Base-by-base conservation (phyloP, 2,329 filamentous ascomycete species). In the Ophiostoma ulmi region DNA sequence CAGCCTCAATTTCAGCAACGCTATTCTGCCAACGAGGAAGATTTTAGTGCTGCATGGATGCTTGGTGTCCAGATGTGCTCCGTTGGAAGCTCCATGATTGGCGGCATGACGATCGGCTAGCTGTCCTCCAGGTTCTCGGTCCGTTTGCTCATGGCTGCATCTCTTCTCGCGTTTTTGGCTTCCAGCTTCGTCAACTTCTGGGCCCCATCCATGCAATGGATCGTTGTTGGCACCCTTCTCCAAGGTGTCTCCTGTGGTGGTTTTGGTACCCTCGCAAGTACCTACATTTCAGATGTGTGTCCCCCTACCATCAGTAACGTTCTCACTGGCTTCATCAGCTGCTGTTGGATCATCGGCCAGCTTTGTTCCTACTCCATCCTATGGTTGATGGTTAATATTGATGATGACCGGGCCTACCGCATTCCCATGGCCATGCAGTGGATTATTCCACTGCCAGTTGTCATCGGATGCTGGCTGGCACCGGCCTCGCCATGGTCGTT, bases 1-100 rank as follows among this genome's bases (percentile, higher is more conserved):
- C 75, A 75, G 65, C 74, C 75, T 1, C 74, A 76, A 36, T 77
- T 76, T 58, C 71, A 75, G 44, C 71, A 63, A 6, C 71, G 74
- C 35, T 79, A 77, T 61, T 78, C 78, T 1, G 71, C 55, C 20
- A 61, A 72, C 10, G 66, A 69, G 5, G 66, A 68, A 14, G 72
- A 74, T 67, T 74, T 74, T 31, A 41, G 69, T 1, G 73, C 73
- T 3, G 67, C 55, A 4, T 75, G 73, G 74, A 73, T 74, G 73
- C 68, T 74, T 13, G 74, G 70, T 0, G 71, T 74, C 20, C 74
- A 75, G 61, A 71, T 75, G 69, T 73, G 73, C 67, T 70, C 66
- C 0, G 73, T 75, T 0, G 73, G 73, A 35, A 73, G 74, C 41
- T 70, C 71, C 26, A 74, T 74, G 72, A 7, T 73, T 20, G 74